Evolutionary conservation across 2,329 filamentous ascomycete species (phyloP).

Genomic region (Ceratocystis albifundus): DNA sequence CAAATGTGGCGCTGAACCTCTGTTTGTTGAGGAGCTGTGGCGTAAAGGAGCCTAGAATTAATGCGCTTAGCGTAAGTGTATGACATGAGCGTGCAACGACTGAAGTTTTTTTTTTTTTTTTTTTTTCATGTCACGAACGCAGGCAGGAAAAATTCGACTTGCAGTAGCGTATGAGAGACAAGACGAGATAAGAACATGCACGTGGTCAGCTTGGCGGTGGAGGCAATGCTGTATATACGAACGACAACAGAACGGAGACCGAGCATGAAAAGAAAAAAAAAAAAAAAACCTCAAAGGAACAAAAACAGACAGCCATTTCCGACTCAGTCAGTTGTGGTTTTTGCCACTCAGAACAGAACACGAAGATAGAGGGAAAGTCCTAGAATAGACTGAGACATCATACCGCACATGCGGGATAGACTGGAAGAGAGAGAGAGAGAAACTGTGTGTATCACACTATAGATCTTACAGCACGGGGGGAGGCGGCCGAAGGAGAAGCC

Average conservation of each 20-base stretch:
- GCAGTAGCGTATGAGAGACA: too few species aligned
- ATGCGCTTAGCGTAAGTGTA: too few species aligned
- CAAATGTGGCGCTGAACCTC: too few species aligned
- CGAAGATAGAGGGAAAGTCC: background rate
- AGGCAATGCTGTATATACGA: background rate
- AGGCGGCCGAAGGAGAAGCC: background rate
- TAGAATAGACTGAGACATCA: background rate
- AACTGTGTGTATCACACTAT: too few species aligned
- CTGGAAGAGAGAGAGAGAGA: background rate
- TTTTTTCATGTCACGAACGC: too few species aligned
- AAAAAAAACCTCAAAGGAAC: background rate
- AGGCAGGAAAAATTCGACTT: too few species aligned
- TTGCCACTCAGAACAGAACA: background rate
- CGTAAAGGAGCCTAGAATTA: too few species aligned
- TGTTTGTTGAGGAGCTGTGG: too few species aligned
- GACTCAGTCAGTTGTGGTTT: background rate
- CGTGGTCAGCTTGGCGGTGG: background rate
- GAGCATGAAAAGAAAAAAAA: too few species aligned
- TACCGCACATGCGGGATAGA: background rate
- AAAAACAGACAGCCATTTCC: background rate
- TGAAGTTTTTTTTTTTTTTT: too few species aligned
- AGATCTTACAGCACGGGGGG: background rate
- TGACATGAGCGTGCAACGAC: too few species aligned
- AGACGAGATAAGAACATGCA: background rate
- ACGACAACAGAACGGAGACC: background rate